These are phyloP conservation scores for Thalia dealbata DNA, from an alignment of 176 grass and related monocot genomes.

Conservation along the genomic window DNA sequence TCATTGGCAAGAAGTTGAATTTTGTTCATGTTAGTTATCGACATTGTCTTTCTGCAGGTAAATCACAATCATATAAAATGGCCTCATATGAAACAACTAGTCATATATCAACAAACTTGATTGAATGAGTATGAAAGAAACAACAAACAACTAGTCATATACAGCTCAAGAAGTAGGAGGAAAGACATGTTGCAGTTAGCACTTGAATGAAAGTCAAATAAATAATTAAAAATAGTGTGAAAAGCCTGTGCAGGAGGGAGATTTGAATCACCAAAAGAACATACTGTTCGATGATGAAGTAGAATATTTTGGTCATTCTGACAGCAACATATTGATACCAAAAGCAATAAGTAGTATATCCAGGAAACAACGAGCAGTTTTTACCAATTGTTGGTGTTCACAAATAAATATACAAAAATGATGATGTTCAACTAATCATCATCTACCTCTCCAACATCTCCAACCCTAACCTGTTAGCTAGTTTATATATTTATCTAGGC, in stretches of 20 bases:
- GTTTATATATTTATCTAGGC: too few species aligned
- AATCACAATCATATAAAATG: neutral
- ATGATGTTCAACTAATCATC: neutral
- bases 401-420: neutral
- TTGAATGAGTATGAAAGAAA: too few species aligned
- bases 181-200: neutral
- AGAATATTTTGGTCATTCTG: neutral
- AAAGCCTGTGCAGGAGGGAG: neutral
- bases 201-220: neutral
- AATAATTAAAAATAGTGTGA: neutral
- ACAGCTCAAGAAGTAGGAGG: neutral
- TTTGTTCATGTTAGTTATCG: conserved; percentile 71
- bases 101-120: neutral
- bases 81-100: neutral
- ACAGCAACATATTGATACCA: neutral
- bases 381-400: neutral
- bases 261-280: neutral
- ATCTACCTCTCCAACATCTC: neutral
- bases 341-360: too few species aligned
- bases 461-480: neutral
- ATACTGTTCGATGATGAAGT: too few species aligned
- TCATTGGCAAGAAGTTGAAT: conserved; percentile 89
- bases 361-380: neutral
- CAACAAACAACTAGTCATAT: neutral
- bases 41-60: conserved; percentile 74